Evolutionary conservation across 148 eudicot species (phyloP), one percentile per base, ranked within the genome.

Genomic region (Rhododendron henanense): DNA sequence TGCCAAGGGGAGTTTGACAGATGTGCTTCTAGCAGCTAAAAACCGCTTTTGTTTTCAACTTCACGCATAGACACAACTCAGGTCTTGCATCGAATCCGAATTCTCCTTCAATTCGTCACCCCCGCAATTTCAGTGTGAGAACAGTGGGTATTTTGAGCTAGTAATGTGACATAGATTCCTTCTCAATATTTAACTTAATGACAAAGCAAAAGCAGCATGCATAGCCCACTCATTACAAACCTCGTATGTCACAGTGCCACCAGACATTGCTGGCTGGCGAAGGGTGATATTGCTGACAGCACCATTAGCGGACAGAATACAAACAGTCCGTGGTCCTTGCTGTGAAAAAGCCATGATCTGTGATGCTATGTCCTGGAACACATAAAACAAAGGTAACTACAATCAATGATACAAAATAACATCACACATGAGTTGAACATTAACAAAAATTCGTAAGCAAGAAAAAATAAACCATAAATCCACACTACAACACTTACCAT

Each of bases 281-380:
- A 95, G 96, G 37, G 93, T 93, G 41, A 92, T 95, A 84, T 93
- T 93, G 91, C 92, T 86, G 85, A 95, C 86, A 51, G 95, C 89
- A 73, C 98, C 98, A 93, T 92, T 93, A 82, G 98, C 98, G 80
- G 95, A 93, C 71, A 95, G 92, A 55, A 95, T 88, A 74, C 95
- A 95, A 84, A 94, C 88, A 10, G 96, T 93, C 2, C 95, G 91
- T 25, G 95, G 94, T 86, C 96, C 98, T 88, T 94, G 94, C 88
- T 91, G 93, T 41, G 94, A 94, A 73, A 94, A 95, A 25, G 92
- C 93, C 92, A 90, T 79, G 44, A 95, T 90, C 89, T 94, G 94
- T 81, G 93, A 86, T 84, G 94, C 92, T 81, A 95, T 89, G 73
- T 95, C 98, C 98, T 95, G 90, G 28, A 83, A 85, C 87, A 41